A percentile compares a stretch with the other conserved stretches of the same genome.
Evolutionary conservation across 768 basidiomycete genomes (phyloP).

Genomic region (Boletus coccyginus): DNA sequence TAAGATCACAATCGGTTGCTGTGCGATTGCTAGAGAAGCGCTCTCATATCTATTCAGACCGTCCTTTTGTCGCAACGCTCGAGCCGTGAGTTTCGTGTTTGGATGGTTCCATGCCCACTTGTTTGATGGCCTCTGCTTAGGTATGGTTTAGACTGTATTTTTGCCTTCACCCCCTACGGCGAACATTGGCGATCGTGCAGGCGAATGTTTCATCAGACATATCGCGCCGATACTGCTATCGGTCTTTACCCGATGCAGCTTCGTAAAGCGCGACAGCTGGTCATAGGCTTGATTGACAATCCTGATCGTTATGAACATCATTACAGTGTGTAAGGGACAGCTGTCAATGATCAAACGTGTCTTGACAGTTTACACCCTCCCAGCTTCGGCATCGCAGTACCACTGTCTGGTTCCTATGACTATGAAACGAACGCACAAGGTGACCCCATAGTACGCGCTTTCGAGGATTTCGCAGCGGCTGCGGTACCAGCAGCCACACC

Average conservation of each 20-base stretch:
- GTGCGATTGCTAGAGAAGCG: neutral
- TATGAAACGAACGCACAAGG: neutral
- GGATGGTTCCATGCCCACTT: too few species aligned
- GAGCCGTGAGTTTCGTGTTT: neutral
- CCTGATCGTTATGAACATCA: neutral
- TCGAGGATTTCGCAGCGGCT: neutral
- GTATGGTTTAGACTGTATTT: constrained; percentile 6
- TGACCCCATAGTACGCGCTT: neutral
- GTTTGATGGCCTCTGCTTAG: neutral
- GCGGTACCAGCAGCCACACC: neutral
- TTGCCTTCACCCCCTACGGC: constrained; percentile 6
- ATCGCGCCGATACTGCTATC: neutral
- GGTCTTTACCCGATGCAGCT: neutral
- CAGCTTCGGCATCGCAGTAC: neutral
- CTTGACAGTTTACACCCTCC: neutral
- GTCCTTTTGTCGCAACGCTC: neutral
- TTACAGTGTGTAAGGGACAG: neutral
- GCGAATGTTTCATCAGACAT: constrained; percentile 7
- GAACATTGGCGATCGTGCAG: constrained; percentile 3
- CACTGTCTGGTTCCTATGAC: neutral
- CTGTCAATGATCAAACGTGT: too few species aligned
- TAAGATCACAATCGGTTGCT: neutral
- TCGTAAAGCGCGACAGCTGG: neutral
- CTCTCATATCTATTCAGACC: neutral
- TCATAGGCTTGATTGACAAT: neutral